These are phyloP conservation scores for Warburgia ugandensis DNA, from an alignment of 164 flowering plant species.

Conservation along the genomic window DNA sequence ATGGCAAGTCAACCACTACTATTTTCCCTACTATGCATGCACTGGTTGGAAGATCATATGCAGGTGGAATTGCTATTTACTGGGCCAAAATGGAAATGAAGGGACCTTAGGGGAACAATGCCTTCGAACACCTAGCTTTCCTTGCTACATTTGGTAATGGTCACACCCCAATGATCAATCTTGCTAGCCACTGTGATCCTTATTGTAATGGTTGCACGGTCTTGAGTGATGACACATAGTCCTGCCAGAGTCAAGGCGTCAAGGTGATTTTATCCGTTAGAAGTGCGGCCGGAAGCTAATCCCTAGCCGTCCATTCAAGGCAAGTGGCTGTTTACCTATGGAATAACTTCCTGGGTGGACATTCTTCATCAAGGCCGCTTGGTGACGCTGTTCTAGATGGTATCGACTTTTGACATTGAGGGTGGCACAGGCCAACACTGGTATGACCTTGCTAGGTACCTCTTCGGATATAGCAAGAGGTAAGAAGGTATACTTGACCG, in stretches of 20 bases:
- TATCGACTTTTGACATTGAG: too few relatives aligned
- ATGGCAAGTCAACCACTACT: conserved; percentile 1
- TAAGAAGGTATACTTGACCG: too few relatives aligned
- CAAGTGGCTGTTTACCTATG: too few relatives aligned
- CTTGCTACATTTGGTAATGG: conserved; percentile 11
- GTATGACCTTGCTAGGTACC: too few relatives aligned
- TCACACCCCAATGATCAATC: conserved; percentile 10
- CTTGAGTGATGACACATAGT: background rate
- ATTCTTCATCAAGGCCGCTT: too few relatives aligned
- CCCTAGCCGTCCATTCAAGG: too few relatives aligned
- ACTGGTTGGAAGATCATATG: background rate
- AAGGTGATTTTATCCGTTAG: too few relatives aligned
- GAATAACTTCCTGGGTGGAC: too few relatives aligned
- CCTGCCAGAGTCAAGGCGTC: background rate
- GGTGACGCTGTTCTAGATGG: too few relatives aligned
- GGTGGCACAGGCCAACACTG: too few relatives aligned
- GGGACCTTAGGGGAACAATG: conserved; percentile 16
- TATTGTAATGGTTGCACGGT: background rate
- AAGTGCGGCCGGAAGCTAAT: too few relatives aligned
- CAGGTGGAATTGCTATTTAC: conserved; percentile 11
- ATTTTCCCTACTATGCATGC: background rate
- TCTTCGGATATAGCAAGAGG: too few relatives aligned
- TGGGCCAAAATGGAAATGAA: conserved; percentile 16
- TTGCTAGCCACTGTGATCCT: conserved; percentile 17
- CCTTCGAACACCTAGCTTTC: conserved; percentile 15